Percentiles rank a stretch among this genome's conserved stretches.
These are phyloP conservation scores for Malbranchea zuffiana DNA, from an alignment of 2,329 filamentous ascomycete species.

Conservation along the genomic window DNA sequence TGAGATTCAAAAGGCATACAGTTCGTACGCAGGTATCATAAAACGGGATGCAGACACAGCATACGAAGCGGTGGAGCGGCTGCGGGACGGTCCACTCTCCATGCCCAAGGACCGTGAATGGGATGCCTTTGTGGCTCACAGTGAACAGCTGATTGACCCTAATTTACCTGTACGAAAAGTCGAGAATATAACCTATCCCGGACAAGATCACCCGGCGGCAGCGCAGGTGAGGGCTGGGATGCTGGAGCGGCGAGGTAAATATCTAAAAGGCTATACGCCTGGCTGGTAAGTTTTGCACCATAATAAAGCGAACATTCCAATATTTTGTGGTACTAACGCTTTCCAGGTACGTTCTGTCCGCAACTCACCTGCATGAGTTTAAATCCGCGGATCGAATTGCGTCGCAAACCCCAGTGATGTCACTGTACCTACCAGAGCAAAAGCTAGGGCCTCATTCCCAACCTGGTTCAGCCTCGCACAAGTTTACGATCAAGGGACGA, in stretches of 20 bases:
- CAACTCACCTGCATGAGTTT: slow-evolving; percentile 96
- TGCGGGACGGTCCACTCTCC: slow-evolving; percentile 74
- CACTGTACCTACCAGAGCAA: slow-evolving; percentile 84
- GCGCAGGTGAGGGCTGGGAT: slow-evolving; percentile 81
- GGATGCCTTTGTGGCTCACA: slow-evolving; percentile 66
- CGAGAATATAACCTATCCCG: slow-evolving; percentile 81
- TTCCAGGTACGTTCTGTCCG: slow-evolving; percentile 80
- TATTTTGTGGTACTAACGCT: neutral
- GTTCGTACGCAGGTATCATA: slow-evolving; percentile 79
- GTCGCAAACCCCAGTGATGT: slow-evolving; percentile 84
- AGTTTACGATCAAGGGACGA: slow-evolving; percentile 94
- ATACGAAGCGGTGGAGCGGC: slow-evolving; percentile 64
- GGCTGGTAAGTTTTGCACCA: slow-evolving; percentile 58
- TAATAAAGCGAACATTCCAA: neutral
- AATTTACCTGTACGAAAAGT: slow-evolving; percentile 64
- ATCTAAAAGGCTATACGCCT: slow-evolving; percentile 90
- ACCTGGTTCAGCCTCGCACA: slow-evolving; percentile 75
- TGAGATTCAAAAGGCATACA: slow-evolving; percentile 97
- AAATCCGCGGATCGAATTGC: slow-evolving; percentile 87
- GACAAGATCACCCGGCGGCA: slow-evolving; percentile 71
- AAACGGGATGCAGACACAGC: slow-evolving; percentile 82
- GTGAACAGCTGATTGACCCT: slow-evolving; percentile 80
- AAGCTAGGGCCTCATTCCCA: slow-evolving; percentile 87
- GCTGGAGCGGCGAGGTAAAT: slow-evolving; percentile 96
- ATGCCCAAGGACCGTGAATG: slow-evolving; percentile 94